A percentile compares a stretch with the other conserved stretches of the same genome.
Evolutionary conservation across 441 rosid species (phyloP).

Genomic region (Erodium moschatum): DNA sequence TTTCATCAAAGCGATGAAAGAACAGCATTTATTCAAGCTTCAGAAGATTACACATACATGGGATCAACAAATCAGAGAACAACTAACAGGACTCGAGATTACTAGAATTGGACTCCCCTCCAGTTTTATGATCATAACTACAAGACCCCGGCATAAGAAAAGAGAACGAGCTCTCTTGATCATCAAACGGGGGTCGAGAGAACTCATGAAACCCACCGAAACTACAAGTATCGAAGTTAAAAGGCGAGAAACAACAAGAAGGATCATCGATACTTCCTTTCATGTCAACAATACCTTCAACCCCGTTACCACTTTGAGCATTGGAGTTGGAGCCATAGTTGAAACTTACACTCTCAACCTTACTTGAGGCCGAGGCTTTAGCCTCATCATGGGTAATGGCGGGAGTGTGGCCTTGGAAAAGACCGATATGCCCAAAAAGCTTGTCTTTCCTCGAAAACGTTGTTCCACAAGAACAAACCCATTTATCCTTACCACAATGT

Average conservation of each 20-base stretch:
- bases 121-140: constrained; percentile 48
- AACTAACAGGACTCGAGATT: constrained; percentile 18
- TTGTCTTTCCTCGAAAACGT: constrained; percentile 95
- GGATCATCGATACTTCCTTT: constrained; percentile 51
- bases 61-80: not conserved
- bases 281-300: constrained; percentile 36
- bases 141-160: constrained; percentile 60
- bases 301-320: constrained; percentile 22
- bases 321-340: constrained; percentile 26
- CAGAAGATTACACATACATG: constrained; percentile 8
- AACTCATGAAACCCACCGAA: constrained; percentile 76
- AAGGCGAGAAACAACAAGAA: constrained; percentile 45
- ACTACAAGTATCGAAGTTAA: constrained; percentile 61
- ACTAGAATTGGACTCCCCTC: constrained; percentile 33
- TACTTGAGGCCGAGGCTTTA: constrained; percentile 34
- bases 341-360: constrained; percentile 33
- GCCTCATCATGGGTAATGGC: constrained; percentile 70
- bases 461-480: constrained; percentile 95
- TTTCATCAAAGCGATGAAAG: not conserved
- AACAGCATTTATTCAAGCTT: constrained; percentile 19
- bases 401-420: constrained; percentile 94
- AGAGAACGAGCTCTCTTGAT: constrained; percentile 62
- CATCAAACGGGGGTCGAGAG: constrained; percentile 66
- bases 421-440: constrained; percentile 79
- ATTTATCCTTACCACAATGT: constrained; percentile 89